Evolutionary conservation across 2,329 filamentous ascomycete species (phyloP).

Genomic region (Lasiodiplodia sp.): DNA sequence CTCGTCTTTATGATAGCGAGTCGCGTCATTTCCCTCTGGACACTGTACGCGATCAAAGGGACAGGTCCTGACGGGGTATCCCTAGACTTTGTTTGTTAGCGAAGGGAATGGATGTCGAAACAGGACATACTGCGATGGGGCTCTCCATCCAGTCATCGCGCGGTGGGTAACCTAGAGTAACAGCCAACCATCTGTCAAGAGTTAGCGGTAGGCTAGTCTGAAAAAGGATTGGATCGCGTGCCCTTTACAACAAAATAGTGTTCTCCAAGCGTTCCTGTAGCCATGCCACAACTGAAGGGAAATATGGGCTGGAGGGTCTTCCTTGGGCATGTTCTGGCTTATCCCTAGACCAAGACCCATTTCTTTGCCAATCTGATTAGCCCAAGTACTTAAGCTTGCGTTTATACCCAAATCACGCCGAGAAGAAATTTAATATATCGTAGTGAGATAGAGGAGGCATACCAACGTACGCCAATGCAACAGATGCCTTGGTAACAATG

Average conservation of each 20-base stretch:
- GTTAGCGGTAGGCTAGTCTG: no score
- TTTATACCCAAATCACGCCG: neutral
- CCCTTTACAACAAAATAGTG: slow-evolving; percentile 33
- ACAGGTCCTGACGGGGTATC: neutral
- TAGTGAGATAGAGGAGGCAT: neutral
- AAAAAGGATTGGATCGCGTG: neutral
- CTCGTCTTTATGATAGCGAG: slow-evolving; percentile 36
- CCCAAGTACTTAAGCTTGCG: neutral
- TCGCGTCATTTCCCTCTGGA: slow-evolving; percentile 35
- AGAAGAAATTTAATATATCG: neutral
- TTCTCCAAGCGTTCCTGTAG: slow-evolving; percentile 33
- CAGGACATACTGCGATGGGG: neutral
- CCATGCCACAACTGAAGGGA: slow-evolving; percentile 29
- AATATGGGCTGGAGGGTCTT: neutral
- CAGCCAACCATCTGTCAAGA: slow-evolving; percentile 34
- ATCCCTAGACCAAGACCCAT: slow-evolving; percentile 34
- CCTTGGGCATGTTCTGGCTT: slow-evolving; percentile 28
- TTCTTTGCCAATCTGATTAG: slow-evolving; percentile 24
- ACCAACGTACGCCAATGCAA: slow-evolving; percentile 36
- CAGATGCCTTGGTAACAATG: slow-evolving; percentile 34
- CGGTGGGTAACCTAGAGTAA: slow-evolving; percentile 33
- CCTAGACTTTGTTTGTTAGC: slow-evolving; percentile 3
- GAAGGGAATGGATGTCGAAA: no score
- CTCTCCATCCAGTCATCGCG: slow-evolving; percentile 3
- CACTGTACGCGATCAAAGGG: slow-evolving; percentile 28